These are phyloP conservation scores for Solanum dulcamara DNA, from an alignment of 257 asterid species.

Conservation along the genomic window DNA sequence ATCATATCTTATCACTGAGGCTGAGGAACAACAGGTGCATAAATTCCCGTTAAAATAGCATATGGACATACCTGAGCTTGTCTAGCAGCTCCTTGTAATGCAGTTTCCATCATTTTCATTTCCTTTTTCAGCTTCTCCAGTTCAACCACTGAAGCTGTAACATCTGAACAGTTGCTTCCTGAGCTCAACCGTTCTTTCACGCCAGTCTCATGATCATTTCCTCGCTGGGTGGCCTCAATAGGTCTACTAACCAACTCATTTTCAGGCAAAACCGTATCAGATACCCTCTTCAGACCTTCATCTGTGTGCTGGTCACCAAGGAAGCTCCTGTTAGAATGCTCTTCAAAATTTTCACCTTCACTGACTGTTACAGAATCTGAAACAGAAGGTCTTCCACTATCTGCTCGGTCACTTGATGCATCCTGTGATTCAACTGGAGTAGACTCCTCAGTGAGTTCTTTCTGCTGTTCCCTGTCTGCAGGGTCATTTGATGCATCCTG, in stretches of 20 bases:
- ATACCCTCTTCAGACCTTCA: constrained; percentile 27
- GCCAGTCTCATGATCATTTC: constrained; percentile 20
- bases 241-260: constrained; percentile 19
- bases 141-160: constrained; percentile 38
- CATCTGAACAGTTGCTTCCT: constrained; percentile 30
- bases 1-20: not conserved
- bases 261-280: constrained; percentile 21
- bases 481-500: constrained; percentile 21
- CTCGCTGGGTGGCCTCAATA: constrained; percentile 21
- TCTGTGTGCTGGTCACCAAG: constrained; percentile 18
- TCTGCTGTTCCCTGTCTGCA: constrained; percentile 14
- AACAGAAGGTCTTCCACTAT: constrained; percentile 26
- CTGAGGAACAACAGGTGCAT: not conserved
- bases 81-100: constrained; percentile 93
- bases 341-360: constrained; percentile 29
- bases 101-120: constrained; percentile 89
- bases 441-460: constrained; percentile 12
- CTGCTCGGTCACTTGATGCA: constrained; percentile 22
- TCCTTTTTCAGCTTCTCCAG: constrained; percentile 75
- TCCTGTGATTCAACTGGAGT: constrained; percentile 27
- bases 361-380: constrained; percentile 28
- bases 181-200: constrained; percentile 23
- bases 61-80: constrained; percentile 74
- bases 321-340: constrained; percentile 20
- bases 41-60: not conserved